Evolutionary conservation across 768 basidiomycete genomes (phyloP).

Genomic region (Amanita brunnescens): DNA sequence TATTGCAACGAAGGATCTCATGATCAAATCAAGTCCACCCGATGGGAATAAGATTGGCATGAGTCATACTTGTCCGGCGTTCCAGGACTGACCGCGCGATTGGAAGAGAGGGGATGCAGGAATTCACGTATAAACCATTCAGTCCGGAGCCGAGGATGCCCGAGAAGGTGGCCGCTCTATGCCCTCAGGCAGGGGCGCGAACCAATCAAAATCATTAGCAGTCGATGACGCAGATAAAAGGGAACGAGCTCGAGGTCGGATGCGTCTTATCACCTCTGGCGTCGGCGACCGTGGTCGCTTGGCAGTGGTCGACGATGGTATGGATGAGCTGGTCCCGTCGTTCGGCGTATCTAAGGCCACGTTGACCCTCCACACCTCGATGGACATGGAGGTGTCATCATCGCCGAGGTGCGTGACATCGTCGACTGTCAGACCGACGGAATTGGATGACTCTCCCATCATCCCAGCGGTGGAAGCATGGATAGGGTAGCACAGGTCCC

Average conservation of each 20-base stretch:
- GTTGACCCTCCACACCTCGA: constrained; percentile 37
- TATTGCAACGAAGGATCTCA: neutral
- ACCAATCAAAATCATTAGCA: constrained; percentile 7
- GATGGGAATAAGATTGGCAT: neutral
- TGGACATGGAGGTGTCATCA: constrained; percentile 18
- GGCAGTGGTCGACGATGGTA: constrained; percentile 14
- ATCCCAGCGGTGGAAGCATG: neutral
- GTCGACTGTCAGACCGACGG: neutral
- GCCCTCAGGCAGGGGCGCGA: constrained; percentile 3
- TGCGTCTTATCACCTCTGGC: constrained; percentile 17
- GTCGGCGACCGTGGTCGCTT: constrained; percentile 33
- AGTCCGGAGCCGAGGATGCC: constrained; percentile 4
- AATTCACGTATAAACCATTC: neutral
- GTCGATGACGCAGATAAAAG: constrained; percentile 8
- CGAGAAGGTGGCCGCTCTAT: constrained; percentile 5
- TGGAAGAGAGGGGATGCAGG: neutral
- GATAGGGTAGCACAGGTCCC: constrained; percentile 6
- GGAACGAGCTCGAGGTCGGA: constrained; percentile 11
- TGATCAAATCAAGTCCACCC: constrained; percentile 3
- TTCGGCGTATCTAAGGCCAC: constrained; percentile 21
- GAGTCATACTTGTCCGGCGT: neutral
- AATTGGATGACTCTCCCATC: constrained; percentile 5
- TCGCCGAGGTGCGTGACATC: constrained; percentile 7
- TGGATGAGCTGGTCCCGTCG: constrained; percentile 6
- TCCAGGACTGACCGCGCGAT: neutral